Evolutionary conservation across 345 rosid species (phyloP), one percentile per base, ranked within the genome.

Genomic region (Acer campestre): DNA sequence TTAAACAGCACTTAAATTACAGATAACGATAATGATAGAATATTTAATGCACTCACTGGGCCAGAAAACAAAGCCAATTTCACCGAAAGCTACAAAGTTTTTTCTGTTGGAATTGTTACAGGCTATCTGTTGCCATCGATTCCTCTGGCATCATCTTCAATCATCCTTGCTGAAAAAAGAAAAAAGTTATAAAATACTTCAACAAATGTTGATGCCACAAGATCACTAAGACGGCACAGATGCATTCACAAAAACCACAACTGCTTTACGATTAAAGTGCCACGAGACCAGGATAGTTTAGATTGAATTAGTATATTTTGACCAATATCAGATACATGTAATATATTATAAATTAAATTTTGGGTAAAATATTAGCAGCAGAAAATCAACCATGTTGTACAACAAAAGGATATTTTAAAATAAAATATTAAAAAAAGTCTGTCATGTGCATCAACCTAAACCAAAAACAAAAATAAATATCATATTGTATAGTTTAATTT

Each of bases 161-260:
- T 72, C 66, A 59, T 73, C 42, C 68, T 44, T 73, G 68, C 76
- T 73, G 76, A n/a, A 61, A 61, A 38, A 58, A 8, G 10, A 44
- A 73, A 4, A 25, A 35, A 61, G 22, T 71, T 20, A 38, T 0
- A 40, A 40, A 61, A 6, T 20, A 9, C 66, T 58, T 17, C 7
- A 48, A 7, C 12, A 69, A 44, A 46, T 22, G 40, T 23, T 2
- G 17, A 49, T 7, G 10, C 6, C 6, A 69, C 20, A 69, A 8
- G 53, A 13, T 48, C 7, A n/a, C 29, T 68, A 69, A 48, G n/a
- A 69, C 22, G 6, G 62, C 25, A 31, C 18, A n/a, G 4, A 71
- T 35, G 8, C 48, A 17, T 56, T 3, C 2, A 58, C 27, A 59
- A 73, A 9, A 16, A 14, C 63, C 56, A 40, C 22, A 9, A 14